Evolutionary conservation across 805 yeast genomes (phyloP).

Genomic region (Yarrowia sp.): DNA sequence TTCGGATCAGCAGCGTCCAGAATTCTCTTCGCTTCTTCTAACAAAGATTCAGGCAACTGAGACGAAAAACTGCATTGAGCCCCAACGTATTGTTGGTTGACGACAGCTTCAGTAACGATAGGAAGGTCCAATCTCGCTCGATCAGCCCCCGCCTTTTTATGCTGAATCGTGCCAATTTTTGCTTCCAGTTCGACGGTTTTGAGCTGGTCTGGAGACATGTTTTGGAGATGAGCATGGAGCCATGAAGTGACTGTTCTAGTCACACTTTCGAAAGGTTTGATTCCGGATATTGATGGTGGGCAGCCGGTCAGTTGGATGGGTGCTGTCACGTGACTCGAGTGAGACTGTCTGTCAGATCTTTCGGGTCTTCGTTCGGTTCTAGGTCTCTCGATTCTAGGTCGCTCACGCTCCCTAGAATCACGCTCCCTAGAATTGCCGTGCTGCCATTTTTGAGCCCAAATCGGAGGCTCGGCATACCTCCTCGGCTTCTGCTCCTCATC

Average conservation of each 20-base stretch:
- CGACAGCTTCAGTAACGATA: constrained; percentile 38
- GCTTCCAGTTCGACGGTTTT: constrained; percentile 47
- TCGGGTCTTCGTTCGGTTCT: background rate
- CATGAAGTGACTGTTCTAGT: constrained; percentile 82
- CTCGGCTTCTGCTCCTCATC: constrained; percentile 48
- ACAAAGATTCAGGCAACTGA: constrained; percentile 32
- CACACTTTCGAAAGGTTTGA: constrained; percentile 75
- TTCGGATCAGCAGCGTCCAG: constrained; percentile 18
- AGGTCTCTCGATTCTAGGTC: background rate
- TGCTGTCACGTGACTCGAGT: background rate
- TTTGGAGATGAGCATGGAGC: constrained; percentile 74
- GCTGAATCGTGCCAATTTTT: constrained; percentile 38
- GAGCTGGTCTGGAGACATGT: constrained; percentile 34
- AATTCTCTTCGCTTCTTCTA: constrained; percentile 20
- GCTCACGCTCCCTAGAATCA: constrained; percentile 30
- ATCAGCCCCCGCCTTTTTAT: constrained; percentile 34
- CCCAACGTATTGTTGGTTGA: constrained; percentile 35
- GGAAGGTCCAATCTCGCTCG: constrained; percentile 36
- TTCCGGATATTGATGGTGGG: constrained; percentile 62
- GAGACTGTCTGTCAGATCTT: background rate
- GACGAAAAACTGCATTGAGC: constrained; percentile 36
- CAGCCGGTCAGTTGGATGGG: constrained; percentile 38
- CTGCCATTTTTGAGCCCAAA: constrained; percentile 80
- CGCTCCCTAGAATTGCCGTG: constrained; percentile 42
- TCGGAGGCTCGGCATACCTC: constrained; percentile 64